These are phyloP conservation scores for Phytophthora agathidicida DNA, from an alignment of 352 stramenopile genomes.

Conservation along the genomic window DNA sequence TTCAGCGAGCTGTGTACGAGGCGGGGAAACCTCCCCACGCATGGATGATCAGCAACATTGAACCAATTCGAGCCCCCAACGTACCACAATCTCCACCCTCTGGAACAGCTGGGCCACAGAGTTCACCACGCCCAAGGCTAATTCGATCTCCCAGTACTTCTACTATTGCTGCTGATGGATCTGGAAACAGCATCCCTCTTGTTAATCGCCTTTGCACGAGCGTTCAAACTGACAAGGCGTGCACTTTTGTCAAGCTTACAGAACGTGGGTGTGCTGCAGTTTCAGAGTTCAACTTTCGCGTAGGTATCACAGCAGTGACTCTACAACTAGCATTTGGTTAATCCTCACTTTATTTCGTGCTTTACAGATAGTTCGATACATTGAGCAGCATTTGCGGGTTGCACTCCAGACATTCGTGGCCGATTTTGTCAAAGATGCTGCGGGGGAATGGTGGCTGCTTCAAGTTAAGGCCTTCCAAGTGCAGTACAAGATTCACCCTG, in stretches of 20 bases:
- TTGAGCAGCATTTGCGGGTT: conserved; percentile 70
- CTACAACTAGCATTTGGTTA: background rate
- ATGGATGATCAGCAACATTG: conserved; percentile 86
- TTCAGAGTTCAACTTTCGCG: conserved; percentile 71
- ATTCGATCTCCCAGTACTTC: conserved; percentile 18
- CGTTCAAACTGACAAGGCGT: conserved; percentile 63
- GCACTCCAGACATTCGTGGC: conserved; percentile 67
- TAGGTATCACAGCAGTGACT: conserved; percentile 39
- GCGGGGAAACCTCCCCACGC: conserved; percentile 58
- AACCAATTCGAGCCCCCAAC: conserved; percentile 45
- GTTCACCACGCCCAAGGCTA: conserved; percentile 14
- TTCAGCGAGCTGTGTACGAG: conserved; percentile 74
- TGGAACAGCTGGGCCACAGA: conserved; percentile 10
- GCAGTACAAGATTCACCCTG: conserved; percentile 38
- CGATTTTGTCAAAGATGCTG: conserved; percentile 74
- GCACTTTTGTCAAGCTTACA: conserved; percentile 84
- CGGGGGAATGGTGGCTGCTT: conserved; percentile 78
- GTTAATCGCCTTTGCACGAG: conserved; percentile 68
- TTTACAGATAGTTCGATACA: conserved; percentile 69
- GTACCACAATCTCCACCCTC: conserved; percentile 5
- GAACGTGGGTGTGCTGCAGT: conserved; percentile 69
- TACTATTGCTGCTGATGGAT: conserved; percentile 13
- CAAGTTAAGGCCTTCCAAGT: conserved; percentile 84
- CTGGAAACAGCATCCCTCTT: conserved; percentile 29
- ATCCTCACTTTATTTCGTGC: background rate